These are phyloP conservation scores for Penicillium brasilianum DNA, from an alignment of 2,329 filamentous ascomycete species.

Conservation along the genomic window DNA sequence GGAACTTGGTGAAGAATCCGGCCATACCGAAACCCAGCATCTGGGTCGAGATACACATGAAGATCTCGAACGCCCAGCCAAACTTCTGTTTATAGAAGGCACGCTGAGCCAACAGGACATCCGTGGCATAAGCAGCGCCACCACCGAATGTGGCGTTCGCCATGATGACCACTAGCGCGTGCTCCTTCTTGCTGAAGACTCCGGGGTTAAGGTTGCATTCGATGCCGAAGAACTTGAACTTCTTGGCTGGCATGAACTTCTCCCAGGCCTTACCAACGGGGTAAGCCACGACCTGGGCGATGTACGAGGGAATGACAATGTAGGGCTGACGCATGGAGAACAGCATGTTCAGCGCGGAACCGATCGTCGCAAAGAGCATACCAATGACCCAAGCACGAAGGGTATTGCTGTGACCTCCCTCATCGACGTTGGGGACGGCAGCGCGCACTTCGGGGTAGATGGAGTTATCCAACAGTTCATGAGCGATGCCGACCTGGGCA, in stretches of 20 bases:
- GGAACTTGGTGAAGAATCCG: conserved; percentile 68
- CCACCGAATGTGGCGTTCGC: conserved; percentile 70
- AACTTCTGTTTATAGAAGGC: conserved; percentile 75
- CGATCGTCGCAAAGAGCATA: conserved; percentile 64
- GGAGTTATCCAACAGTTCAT: conserved; percentile 68
- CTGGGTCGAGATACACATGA: conserved; percentile 71
- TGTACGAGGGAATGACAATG: conserved; percentile 65
- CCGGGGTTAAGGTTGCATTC: conserved; percentile 50
- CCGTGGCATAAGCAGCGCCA: conserved; percentile 69
- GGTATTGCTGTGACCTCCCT: conserved; percentile 68
- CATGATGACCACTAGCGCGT: conserved; percentile 54
- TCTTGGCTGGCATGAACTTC: conserved; percentile 43
- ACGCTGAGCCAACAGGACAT: conserved; percentile 72
- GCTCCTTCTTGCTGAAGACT: conserved; percentile 55
- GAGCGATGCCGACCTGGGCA: conserved; percentile 62
- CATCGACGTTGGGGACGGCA: conserved; percentile 68
- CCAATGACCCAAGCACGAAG: conserved; percentile 69
- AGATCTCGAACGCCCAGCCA: conserved; percentile 68
- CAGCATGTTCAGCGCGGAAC: conserved; percentile 66
- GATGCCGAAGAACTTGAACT: conserved; percentile 45
- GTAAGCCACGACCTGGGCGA: conserved; percentile 67
- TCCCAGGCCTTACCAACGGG: conserved; percentile 54
- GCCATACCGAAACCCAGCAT: conserved; percentile 72
- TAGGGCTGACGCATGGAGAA: conserved; percentile 63
- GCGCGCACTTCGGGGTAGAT: conserved; percentile 71